A percentile compares a stretch with the other conserved stretches of the same genome.
Evolutionary conservation across 2,329 filamentous ascomycete species (phyloP).

Genomic region (Xylaria sp.): DNA sequence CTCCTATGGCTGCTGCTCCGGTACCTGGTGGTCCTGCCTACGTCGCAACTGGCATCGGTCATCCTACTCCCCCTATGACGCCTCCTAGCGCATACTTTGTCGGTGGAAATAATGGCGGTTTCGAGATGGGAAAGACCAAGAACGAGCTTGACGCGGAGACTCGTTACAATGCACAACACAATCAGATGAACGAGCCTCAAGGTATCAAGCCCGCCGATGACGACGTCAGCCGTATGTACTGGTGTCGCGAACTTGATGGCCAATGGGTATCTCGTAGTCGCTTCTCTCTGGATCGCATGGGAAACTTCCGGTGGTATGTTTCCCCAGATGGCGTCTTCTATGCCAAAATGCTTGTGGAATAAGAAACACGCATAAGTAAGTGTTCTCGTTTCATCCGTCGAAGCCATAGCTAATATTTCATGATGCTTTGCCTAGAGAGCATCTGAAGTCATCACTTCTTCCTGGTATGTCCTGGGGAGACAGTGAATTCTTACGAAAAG

Average conservation of each 20-base stretch:
- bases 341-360: constrained; percentile 62
- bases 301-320: constrained; percentile 68
- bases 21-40: constrained; percentile 13
- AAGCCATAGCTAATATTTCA: constrained; percentile 3
- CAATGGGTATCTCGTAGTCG: constrained; percentile 69
- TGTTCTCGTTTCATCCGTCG: not conserved
- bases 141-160: constrained; percentile 60
- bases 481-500: no score
- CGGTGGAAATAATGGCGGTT: constrained; percentile 25
- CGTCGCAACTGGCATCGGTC: constrained; percentile 24
- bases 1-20: constrained; percentile 26
- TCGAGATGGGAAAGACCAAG: constrained; percentile 59
- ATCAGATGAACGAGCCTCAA: constrained; percentile 65
- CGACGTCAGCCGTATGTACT: constrained; percentile 69
- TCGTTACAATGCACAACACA: constrained; percentile 60
- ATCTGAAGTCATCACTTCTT: no score
- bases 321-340: constrained; percentile 69
- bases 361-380: constrained; percentile 42
- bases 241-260: constrained; percentile 68
- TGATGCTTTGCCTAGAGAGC: not conserved
- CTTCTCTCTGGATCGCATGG: constrained; percentile 68
- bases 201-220: constrained; percentile 72
- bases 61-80: constrained; percentile 26
- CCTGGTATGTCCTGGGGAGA: no score
- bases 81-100: constrained; percentile 18